Base-by-base conservation (phyloP, 78 protist genomes). In the Thecamonas trahens region DNA sequence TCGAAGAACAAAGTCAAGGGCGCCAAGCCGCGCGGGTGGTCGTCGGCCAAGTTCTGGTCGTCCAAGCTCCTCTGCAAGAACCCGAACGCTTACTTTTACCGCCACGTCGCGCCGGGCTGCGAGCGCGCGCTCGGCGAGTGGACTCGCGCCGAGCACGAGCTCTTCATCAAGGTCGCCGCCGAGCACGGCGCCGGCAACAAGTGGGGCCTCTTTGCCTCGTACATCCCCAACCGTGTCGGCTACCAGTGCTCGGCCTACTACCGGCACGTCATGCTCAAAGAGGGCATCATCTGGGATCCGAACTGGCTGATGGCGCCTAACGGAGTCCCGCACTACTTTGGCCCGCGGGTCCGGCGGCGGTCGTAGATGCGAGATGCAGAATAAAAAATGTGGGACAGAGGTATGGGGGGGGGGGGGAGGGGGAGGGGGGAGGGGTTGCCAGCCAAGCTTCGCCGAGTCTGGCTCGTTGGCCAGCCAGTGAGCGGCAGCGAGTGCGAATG, bases 171-270 rank as follows among this genome's bases (percentile, higher is more conserved):
- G 35, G 40, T 34, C 18, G 75, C 58, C 5, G 38, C 65, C 31
- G 32, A 32, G 32, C 31, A 57, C 40, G 75, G 75, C 38, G 2
- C 37, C 31, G 75, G 75, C n/a, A 40, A 70, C 66, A 70, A 70
- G 66, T 70, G 75, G 75, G 75, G 75, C 2, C 75, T 70, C 42
- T 70, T 70, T 14, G 13, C 75, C 8, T 57, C 35, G 20, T 38
- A 70, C 42, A 57, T 70, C 20, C 68, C 64, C 4, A 11, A 70
- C 57, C 75, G 75, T n/a, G 75, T 70, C 32, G 75, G 75, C n/a
- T 70, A 70, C 42, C 66, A 54, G 58, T 70, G 75, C 57, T 35
- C 75, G 4, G 22, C 38, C 45, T 57, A 40, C 64, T 70, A 70
- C 37, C 64, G 75, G 1, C 50, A 53, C 6, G 75, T 57, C 29